Evolutionary conservation across 176 grass and related monocot species (phyloP).

Genomic region (Aechmea fasciata): DNA sequence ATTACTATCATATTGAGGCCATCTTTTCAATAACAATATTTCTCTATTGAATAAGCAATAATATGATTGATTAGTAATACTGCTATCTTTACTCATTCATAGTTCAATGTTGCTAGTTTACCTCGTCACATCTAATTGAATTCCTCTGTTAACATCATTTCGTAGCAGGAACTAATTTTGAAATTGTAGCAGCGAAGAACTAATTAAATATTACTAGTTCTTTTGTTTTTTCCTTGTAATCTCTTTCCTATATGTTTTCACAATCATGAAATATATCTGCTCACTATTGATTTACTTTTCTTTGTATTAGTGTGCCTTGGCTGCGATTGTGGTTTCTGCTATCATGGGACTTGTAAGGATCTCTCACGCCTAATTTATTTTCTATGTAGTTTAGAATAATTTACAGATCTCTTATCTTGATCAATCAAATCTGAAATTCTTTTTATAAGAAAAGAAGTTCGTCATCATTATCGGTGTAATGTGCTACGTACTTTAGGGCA

Average conservation of each 20-base stretch:
- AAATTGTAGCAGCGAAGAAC: no score
- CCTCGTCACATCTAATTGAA: no score
- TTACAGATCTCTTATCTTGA: neutral
- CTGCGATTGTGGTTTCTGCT: constrained; percentile 96
- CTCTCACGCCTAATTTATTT: constrained; percentile 3
- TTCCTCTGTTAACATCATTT: no score
- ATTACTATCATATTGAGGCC: neutral
- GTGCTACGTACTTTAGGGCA: neutral
- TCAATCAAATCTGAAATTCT: neutral
- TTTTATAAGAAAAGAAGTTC: neutral
- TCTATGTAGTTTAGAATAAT: neutral
- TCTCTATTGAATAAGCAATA: no score
- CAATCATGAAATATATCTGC: neutral
- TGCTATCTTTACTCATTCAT: neutral
- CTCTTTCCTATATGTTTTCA: neutral
- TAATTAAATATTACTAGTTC: neutral
- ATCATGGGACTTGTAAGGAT: constrained; percentile 81
- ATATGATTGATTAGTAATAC: neutral
- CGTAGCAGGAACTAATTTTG: no score
- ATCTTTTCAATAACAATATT: neutral
- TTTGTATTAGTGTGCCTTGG: constrained; percentile 67
- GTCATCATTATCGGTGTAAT: neutral
- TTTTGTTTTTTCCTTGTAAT: neutral
- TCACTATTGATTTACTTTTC: constrained; percentile 12
- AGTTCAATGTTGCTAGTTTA: no score